These are phyloP conservation scores for Fusarium sp. DNA, from an alignment of 2,329 filamentous ascomycete genomes.

Conservation along the genomic window DNA sequence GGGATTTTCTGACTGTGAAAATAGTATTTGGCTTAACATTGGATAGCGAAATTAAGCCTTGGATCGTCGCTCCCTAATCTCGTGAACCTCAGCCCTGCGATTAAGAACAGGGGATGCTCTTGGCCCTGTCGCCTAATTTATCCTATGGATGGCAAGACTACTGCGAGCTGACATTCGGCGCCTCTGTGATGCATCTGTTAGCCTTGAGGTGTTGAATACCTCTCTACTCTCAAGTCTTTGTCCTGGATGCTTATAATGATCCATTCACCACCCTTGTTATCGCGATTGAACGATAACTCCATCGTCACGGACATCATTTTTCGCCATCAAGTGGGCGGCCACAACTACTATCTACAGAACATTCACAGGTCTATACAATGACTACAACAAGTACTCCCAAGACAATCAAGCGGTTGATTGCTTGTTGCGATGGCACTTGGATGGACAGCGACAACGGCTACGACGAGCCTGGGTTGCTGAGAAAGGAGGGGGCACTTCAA, in stretches of 20 bases:
- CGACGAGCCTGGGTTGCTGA: constrained; percentile 57
- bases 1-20: constrained; percentile 1
- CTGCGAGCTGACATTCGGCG: constrained; percentile 23
- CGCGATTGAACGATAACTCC: too few species aligned
- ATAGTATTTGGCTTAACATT: constrained; percentile 3
- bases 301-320: background rate
- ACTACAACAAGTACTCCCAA: constrained; percentile 6
- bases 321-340: background rate
- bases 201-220: background rate
- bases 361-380: constrained; percentile 13
- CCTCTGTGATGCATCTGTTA: constrained; percentile 15
- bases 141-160: constrained; percentile 15
- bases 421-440: constrained; percentile 70
- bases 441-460: constrained; percentile 68
- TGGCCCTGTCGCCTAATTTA: constrained; percentile 45
- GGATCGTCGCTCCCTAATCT: constrained; percentile 28
- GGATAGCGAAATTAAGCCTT: constrained; percentile 11
- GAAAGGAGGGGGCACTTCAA: constrained; percentile 60
- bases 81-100: constrained; percentile 36
- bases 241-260: background rate
- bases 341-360: background rate
- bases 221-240: background rate
- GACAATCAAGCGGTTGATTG: constrained; percentile 62
- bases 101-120: constrained; percentile 40
- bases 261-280: background rate